These are phyloP conservation scores for Porodaedalea pini DNA, from an alignment of 1,284 basidiomycete genomes.

Conservation along the genomic window DNA sequence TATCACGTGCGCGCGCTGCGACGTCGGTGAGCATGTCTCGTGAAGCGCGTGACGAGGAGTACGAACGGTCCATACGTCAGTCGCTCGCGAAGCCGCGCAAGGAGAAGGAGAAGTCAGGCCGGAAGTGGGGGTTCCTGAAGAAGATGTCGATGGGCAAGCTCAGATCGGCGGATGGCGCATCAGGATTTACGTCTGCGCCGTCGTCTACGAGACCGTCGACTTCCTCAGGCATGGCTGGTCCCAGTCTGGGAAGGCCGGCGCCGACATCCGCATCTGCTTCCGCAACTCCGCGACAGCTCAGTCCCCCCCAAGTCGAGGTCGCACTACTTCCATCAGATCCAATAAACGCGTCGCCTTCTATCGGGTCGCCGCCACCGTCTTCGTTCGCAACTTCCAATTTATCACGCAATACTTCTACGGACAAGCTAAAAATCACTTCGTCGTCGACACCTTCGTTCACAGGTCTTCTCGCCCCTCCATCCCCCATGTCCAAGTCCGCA, in stretches of 20 bases:
- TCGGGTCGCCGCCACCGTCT: conserved; percentile 66
- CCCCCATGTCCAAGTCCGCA: conserved; percentile 46
- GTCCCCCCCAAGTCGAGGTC: conserved; percentile 24
- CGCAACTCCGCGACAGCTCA: conserved; percentile 24
- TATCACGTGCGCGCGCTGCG: conserved; percentile 11
- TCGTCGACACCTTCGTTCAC: conserved; percentile 29
- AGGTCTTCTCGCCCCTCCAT: conserved; percentile 47
- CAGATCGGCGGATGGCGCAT: conserved; percentile 32
- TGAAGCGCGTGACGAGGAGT: conserved; percentile 6
- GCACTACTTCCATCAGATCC: conserved; percentile 3
- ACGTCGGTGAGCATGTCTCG: conserved; percentile 14
- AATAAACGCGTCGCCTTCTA: conserved; percentile 43
- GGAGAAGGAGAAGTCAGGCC: conserved; percentile 58
- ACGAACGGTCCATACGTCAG: conserved; percentile 27
- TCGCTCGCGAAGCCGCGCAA: conserved; percentile 34
- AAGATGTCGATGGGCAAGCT: conserved; percentile 96
- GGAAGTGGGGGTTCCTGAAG: conserved; percentile 86
- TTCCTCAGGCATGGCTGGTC: conserved; percentile 24
- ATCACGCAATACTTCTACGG: conserved; percentile 26
- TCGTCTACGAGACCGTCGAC: conserved; percentile 32
- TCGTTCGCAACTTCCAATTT: conserved; percentile 31
- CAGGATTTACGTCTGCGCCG: conserved; percentile 42
- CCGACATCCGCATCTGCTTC: conserved; percentile 16
- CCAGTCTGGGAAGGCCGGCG: neutral
- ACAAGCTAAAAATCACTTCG: conserved; percentile 26